Evolutionary conservation across 352 stramenopile genomes (phyloP), one percentile per base, ranked within the genome.

Genomic region (Pythium insidiosum): DNA sequence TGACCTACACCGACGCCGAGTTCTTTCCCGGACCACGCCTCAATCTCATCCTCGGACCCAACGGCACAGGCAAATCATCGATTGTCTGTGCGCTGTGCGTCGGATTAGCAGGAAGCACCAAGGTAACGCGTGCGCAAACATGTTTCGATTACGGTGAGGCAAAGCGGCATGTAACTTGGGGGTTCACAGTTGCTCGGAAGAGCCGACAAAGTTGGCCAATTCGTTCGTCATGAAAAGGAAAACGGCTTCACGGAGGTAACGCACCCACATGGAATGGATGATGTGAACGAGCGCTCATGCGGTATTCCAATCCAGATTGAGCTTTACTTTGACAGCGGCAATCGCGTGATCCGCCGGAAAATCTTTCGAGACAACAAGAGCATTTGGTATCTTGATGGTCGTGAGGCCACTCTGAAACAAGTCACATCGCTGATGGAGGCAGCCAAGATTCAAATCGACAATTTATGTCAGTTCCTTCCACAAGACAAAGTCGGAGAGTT

Each of bases 1-100:
- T 98, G 13, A 97, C 88, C 6, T 95, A 97, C 73, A 73, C 65
- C 11, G 80, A 97, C 47, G 75, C 79, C 18, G 88, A 95, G 56
- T 93, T 98, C 39, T 73, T 59, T 47, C 89, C 94, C 0, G 89
- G 92, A 0, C 92, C 91, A 37, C 81, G 95, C 9, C 74, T 99
- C 7, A 99, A 99, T 59, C 78, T 99, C 40, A 95, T 99, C 36
- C 67, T 99, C 26, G 97, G 96, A 1, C 94, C 96, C 2, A 99
- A 99, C 50, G 97, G 97, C 29, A 98, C 93, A 0, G 87, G 86
- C 58, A 96, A 96, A 56, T 89, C 74, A 42, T 92, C 77, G 16
- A 97, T 99, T 54, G 84, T 99, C 22, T 98, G 95, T 62, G 96
- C 96, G 23, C 94, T 99, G 40, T 97, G 88, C 49, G 79, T 99